Percentiles rank a stretch among this genome's conserved stretches.
phyloP scores from a whole-genome alignment of 371 early-diverging fungal species.

The Apophysomyces variabilis region DNA sequence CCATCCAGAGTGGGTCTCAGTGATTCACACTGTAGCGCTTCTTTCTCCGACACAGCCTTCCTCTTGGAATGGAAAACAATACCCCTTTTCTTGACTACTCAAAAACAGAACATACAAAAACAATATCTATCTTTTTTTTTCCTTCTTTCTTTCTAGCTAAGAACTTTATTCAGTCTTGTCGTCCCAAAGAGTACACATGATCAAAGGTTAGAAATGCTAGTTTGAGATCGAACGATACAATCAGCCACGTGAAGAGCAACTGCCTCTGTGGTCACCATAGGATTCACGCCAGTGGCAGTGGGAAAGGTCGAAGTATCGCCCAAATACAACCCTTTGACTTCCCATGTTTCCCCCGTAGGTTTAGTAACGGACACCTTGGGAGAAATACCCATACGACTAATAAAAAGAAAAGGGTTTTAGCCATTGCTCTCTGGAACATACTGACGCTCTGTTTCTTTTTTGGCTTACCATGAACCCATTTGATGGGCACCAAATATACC shows the following conservation, averaged over 20 bases:
- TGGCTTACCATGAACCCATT: slow-evolving; percentile 64
- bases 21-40: no score
- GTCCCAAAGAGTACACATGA: neutral
- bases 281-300: slow-evolving; percentile 73
- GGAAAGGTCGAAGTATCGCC: slow-evolving; percentile 79
- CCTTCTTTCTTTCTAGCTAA: no score
- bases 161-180: no score
- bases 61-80: no score
- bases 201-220: neutral
- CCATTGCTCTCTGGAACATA: neutral
- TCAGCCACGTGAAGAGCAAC: slow-evolving; percentile 48
- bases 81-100: no score
- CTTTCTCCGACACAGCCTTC: no score
- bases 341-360: slow-evolving; percentile 79
- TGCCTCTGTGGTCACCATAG: slow-evolving; percentile 66
- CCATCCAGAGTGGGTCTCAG: neutral
- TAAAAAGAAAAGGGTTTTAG: slow-evolving; percentile 10
- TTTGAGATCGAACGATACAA: slow-evolving; percentile 11
- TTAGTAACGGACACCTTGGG: slow-evolving; percentile 64
- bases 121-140: no score
- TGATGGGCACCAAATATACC: slow-evolving; percentile 62
- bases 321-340: slow-evolving; percentile 73
- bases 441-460: slow-evolving; percentile 7
- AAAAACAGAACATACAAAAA: no score
- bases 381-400: slow-evolving; percentile 68